A percentile compares a stretch with the other conserved stretches of the same genome.
Evolutionary conservation across 2,329 filamentous ascomycete species (phyloP).

Genomic region (Sclerotinia sclerotiorum): DNA sequence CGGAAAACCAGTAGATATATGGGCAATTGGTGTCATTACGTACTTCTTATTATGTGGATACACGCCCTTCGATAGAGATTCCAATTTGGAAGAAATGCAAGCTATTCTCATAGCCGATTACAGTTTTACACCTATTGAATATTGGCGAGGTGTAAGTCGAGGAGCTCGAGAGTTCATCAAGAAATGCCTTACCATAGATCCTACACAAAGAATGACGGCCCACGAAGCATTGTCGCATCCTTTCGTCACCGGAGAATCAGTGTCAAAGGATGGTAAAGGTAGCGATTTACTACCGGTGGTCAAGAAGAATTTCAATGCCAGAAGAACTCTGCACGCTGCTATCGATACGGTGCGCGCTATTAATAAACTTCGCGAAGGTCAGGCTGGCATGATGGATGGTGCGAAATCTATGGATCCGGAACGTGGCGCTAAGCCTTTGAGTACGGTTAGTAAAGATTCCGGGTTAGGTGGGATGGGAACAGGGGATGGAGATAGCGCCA

Average conservation of each 20-base stretch:
- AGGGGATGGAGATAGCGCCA: constrained; percentile 27
- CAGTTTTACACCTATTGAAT: constrained; percentile 88
- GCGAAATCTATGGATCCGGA: constrained; percentile 52
- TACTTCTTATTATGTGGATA: constrained; percentile 98
- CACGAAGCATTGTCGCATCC: constrained; percentile 72
- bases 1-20: constrained; percentile 96
- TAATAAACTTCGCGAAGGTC: constrained; percentile 67
- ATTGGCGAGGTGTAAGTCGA: constrained; percentile 91
- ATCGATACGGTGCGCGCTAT: constrained; percentile 71
- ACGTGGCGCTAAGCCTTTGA: constrained; percentile 43
- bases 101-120: constrained; percentile 97
- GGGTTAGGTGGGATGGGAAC: constrained; percentile 41
- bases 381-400: constrained; percentile 61
- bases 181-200: constrained; percentile 87
- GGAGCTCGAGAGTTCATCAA: constrained; percentile 90
- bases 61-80: constrained; percentile 96
- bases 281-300: constrained; percentile 66
- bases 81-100: constrained; percentile 98
- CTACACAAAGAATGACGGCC: constrained; percentile 82
- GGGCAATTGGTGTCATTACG: constrained; percentile 97
- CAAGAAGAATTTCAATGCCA: constrained; percentile 74
- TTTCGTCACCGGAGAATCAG: constrained; percentile 57
- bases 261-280: constrained; percentile 50
- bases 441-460: constrained; percentile 47
- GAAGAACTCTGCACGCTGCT: constrained; percentile 66